These are phyloP conservation scores for Cryphonectria japonica DNA, from an alignment of 2,329 filamentous ascomycete genomes.

Conservation along the genomic window DNA sequence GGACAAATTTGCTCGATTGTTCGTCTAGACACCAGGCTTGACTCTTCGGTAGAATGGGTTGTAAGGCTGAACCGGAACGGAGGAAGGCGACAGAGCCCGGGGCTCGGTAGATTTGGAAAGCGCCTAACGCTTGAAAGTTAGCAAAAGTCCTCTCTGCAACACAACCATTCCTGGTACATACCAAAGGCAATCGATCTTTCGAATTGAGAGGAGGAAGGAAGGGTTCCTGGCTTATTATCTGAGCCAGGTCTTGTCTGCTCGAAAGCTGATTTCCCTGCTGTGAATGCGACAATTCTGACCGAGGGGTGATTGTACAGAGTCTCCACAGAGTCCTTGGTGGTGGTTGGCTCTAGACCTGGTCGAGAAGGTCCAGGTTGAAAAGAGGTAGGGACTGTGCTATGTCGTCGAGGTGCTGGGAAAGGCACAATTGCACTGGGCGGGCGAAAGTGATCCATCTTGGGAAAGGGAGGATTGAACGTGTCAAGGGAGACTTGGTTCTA, in stretches of 20 bases:
- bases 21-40: conserved; percentile 95
- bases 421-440: conserved; percentile 17
- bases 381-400: conserved; percentile 34
- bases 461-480: conserved; percentile 5
- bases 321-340: conserved; percentile 54
- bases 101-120: conserved; percentile 82
- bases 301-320: conserved; percentile 75
- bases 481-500: background rate
- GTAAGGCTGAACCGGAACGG: conserved; percentile 80
- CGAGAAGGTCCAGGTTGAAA: conserved; percentile 43
- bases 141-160: background rate
- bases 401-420: conserved; percentile 35
- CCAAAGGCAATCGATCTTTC: conserved; percentile 82
- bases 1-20: conserved; percentile 77
- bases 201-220: conserved; percentile 75
- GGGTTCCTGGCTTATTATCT: conserved; percentile 60
- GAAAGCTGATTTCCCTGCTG: conserved; percentile 37
- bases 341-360: conserved; percentile 34
- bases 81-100: conserved; percentile 86
- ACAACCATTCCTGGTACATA: conserved; percentile 44
- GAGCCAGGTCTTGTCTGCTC: conserved; percentile 37
- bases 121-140: conserved; percentile 33
- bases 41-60: conserved; percentile 85
- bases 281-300: conserved; percentile 68
- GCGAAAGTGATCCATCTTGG: conserved; percentile 27